Percentiles rank a stretch among this genome's conserved stretches.
Evolutionary conservation across 306 rosid genomes (phyloP).

Genomic region (Senna siamea): DNA sequence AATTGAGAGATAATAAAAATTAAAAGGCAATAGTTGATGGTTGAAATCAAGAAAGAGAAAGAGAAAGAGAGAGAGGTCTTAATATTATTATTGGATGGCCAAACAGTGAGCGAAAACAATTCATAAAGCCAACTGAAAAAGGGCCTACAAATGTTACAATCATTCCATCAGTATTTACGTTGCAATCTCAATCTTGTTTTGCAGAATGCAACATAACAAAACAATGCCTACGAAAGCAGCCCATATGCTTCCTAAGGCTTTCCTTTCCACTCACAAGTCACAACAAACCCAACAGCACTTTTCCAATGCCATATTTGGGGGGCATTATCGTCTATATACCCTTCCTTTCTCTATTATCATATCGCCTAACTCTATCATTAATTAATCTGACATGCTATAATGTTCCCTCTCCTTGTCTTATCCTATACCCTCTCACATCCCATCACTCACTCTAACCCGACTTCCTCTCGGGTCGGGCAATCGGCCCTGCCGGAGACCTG

Average conservation of each 20-base stretch:
- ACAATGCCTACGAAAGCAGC: slow-evolving; percentile 1
- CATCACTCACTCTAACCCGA: slow-evolving; percentile 36
- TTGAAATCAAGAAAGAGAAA: no score
- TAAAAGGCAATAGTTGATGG: no score
- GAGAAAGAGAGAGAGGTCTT: not conserved
- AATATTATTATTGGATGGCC: no score
- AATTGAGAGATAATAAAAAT: no score
- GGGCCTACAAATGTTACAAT: slow-evolving; percentile 12
- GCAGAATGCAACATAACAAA: not conserved
- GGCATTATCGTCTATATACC: not conserved
- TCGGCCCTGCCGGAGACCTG: slow-evolving; percentile 75
- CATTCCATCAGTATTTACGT: not conserved
- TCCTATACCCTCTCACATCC: slow-evolving; percentile 6
- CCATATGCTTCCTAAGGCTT: not conserved
- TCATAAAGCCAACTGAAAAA: not conserved
- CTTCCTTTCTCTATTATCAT: not conserved
- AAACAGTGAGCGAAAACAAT: not conserved
- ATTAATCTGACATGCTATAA: slow-evolving; percentile 7
- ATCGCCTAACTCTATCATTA: slow-evolving; percentile 7
- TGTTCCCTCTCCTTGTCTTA: slow-evolving; percentile 6
- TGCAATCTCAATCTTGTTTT: slow-evolving; percentile 6
- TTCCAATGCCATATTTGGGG: not conserved
- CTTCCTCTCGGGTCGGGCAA: slow-evolving; percentile 61
- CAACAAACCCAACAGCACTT: not conserved
- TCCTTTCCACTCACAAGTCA: not conserved